Evolutionary conservation across 805 yeast species (phyloP).

Genomic region (Monosporozyma siamensis): DNA sequence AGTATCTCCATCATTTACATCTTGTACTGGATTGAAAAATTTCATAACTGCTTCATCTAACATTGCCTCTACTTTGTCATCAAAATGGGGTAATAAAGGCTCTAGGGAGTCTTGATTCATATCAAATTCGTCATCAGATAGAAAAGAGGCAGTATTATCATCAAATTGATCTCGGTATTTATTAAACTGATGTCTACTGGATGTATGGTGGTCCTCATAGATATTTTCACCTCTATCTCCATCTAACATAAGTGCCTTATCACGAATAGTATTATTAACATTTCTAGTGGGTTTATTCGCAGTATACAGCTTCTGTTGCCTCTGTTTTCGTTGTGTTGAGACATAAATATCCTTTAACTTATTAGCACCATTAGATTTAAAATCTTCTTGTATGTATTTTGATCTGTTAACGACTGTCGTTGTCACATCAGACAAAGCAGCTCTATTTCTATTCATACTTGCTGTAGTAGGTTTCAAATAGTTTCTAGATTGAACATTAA

Average conservation of each 20-base stretch:
- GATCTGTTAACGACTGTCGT: no score
- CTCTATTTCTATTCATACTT: constrained; percentile 5
- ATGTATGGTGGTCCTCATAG: no score
- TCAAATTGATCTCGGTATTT: no score
- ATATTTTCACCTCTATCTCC: no score
- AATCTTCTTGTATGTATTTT: background rate
- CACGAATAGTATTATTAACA: no score
- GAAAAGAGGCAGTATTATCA: background rate
- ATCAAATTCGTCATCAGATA: constrained; percentile 8
- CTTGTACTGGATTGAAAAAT: constrained; percentile 16
- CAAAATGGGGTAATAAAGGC: constrained; percentile 2
- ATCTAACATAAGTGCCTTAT: no score
- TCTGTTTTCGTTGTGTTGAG: no score
- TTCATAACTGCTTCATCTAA: constrained; percentile 3
- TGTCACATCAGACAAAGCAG: constrained; percentile 19
- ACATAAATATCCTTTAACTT: background rate
- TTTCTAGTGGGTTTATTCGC: no score
- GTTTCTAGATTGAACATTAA: background rate
- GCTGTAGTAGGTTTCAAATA: constrained; percentile 7
- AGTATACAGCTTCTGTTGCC: no score
- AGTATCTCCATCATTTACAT: constrained; percentile 65
- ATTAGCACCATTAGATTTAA: no score
- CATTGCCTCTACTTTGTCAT: background rate
- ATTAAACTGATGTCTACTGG: no score
- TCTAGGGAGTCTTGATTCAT: background rate